Evolutionary conservation across 2,329 filamentous ascomycete species (phyloP).

Genomic region (Myotisia sp.): DNA sequence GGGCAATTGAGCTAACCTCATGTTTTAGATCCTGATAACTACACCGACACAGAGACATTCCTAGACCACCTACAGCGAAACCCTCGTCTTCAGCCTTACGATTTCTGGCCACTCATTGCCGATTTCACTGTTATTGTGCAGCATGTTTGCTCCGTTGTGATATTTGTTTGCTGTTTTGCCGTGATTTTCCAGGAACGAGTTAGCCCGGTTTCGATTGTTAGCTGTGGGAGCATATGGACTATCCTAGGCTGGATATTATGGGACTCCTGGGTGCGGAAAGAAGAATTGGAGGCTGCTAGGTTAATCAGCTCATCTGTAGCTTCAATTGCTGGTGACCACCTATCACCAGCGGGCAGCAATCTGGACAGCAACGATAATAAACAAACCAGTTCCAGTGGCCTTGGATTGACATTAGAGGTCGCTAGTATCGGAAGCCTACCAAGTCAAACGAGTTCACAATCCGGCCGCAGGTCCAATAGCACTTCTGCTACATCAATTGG

Average conservation of each 20-base stretch:
- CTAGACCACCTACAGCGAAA: constrained; percentile 92
- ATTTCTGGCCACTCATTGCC: constrained; percentile 93
- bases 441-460: constrained; percentile 17
- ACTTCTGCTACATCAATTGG: constrained; percentile 44
- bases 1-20: background rate
- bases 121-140: constrained; percentile 95
- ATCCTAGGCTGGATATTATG: constrained; percentile 79
- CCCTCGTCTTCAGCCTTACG: constrained; percentile 81
- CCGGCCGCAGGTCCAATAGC: constrained; percentile 36
- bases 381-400: constrained; percentile 25
- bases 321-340: background rate
- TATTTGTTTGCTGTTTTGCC: constrained; percentile 88
- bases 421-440: constrained; percentile 22
- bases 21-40: constrained; percentile 78
- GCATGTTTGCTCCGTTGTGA: constrained; percentile 85
- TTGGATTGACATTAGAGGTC: constrained; percentile 30
- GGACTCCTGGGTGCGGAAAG: constrained; percentile 76
- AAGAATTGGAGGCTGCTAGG: constrained; percentile 38
- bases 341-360: background rate
- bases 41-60: constrained; percentile 93
- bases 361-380: constrained; percentile 10
- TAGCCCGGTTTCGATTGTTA: constrained; percentile 78
- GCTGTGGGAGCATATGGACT: constrained; percentile 68
- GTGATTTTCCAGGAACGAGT: constrained; percentile 77
- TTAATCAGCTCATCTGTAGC: constrained; percentile 6